Evolutionary conservation across 202 grass and related monocot species (phyloP).

Genomic region (Cymbopogon flexuosus): DNA sequence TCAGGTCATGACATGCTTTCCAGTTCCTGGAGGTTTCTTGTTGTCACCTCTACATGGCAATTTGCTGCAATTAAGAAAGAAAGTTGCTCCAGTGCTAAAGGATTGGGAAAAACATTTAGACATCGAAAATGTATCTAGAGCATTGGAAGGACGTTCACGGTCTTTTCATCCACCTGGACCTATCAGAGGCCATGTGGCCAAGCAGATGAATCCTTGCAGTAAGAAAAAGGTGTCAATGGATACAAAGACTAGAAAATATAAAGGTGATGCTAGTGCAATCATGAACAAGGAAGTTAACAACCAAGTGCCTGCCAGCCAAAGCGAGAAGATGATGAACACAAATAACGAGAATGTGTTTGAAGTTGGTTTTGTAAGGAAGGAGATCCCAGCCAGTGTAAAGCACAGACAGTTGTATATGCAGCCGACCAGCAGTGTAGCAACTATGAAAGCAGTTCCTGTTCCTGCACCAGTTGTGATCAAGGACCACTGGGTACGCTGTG

Average conservation of each 20-base stretch:
- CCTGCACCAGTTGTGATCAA: constrained; percentile 47
- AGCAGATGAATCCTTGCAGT: constrained; percentile 22
- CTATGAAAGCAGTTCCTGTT: constrained; percentile 14
- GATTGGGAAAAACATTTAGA: constrained; percentile 20
- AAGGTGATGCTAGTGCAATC: constrained; percentile 21
- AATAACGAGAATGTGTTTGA: constrained; percentile 39
- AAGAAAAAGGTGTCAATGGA: constrained; percentile 20
- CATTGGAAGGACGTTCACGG: background rate
- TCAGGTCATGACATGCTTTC: constrained; percentile 74
- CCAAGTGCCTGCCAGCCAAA: background rate
- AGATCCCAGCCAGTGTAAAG: constrained; percentile 36
- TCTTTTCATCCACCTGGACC: constrained; percentile 6
- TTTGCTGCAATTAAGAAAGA: constrained; percentile 44
- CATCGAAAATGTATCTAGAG: constrained; percentile 15
- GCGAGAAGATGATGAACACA: constrained; percentile 36
- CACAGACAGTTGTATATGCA: constrained; percentile 32
- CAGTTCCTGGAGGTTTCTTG: constrained; percentile 56
- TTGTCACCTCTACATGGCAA: constrained; percentile 54
- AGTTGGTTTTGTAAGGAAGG: constrained; percentile 26
- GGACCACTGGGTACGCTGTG: constrained; percentile 73
- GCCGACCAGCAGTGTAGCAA: constrained; percentile 12
- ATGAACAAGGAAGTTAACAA: constrained; percentile 7
- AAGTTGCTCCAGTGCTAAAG: constrained; percentile 32
- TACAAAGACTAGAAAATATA: constrained; percentile 16
- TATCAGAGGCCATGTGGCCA: constrained; percentile 25